Evolutionary conservation across 352 stramenopile genomes (phyloP).

Genomic region (Halophytophthora batemanensis): DNA sequence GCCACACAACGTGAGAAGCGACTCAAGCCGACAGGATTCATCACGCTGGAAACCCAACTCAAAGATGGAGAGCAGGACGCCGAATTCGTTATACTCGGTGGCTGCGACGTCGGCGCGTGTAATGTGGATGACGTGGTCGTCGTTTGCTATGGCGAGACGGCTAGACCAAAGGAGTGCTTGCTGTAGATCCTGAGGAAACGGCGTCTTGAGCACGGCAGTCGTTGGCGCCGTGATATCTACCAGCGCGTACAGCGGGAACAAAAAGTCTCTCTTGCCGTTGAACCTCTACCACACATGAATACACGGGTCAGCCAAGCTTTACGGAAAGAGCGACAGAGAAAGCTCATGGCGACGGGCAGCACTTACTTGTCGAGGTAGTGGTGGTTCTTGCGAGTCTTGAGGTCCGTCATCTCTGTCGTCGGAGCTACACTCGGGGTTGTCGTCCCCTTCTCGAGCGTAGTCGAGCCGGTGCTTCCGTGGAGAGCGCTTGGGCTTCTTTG

Average conservation of each 20-base stretch:
- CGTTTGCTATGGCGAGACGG: conserved; percentile 34
- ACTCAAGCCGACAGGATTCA: conserved; percentile 26
- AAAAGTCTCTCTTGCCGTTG: conserved; percentile 38
- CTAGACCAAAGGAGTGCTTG: conserved; percentile 7
- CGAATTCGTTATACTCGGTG: not conserved
- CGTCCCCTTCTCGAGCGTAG: not conserved
- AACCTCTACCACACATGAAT: conserved; percentile 32
- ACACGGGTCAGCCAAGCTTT: conserved; percentile 1
- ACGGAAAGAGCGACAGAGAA: not conserved
- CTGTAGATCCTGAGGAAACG: conserved; percentile 24
- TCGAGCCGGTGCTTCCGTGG: conserved; percentile 3
- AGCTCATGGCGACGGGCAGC: not conserved
- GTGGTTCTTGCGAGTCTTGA: conserved; percentile 15
- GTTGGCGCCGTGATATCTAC: conserved; percentile 26
- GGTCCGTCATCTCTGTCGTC: conserved; percentile 2
- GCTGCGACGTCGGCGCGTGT: conserved; percentile 2
- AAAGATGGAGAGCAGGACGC: not conserved
- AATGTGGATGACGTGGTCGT: conserved; percentile 41
- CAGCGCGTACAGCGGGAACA: conserved; percentile 46
- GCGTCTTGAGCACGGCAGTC: conserved; percentile 25
- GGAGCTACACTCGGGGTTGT: not conserved
- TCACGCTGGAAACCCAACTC: conserved; percentile 43
- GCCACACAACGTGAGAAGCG: conserved; percentile 21
- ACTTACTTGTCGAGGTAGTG: conserved; percentile 22
- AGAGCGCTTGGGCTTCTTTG: conserved; percentile 8